Evolutionary conservation across 2,329 filamentous ascomycete species (phyloP).

Genomic region (Diplodia intermedia): DNA sequence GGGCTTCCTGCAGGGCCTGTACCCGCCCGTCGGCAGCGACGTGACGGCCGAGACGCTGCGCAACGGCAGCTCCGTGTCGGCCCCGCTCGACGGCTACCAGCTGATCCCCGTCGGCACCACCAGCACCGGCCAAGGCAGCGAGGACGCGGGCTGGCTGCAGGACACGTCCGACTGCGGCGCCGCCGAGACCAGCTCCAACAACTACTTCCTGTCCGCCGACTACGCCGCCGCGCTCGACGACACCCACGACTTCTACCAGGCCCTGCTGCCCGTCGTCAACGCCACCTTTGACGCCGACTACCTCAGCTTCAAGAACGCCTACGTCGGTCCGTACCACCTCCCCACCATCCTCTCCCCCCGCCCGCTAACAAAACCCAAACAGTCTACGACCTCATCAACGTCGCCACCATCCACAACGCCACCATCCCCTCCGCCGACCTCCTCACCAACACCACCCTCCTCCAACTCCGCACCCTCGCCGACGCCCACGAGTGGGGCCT

Average conservation of each 20-base stretch:
- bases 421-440: conserved; percentile 63
- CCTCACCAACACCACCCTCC: conserved; percentile 67
- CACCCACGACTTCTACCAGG: conserved; percentile 62
- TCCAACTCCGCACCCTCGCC: conserved; percentile 74
- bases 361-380: conserved; percentile 12
- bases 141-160: conserved; percentile 65
- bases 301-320: conserved; percentile 68
- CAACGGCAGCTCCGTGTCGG: conserved; percentile 70
- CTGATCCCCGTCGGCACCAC: conserved; percentile 76
- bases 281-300: conserved; percentile 56
- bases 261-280: conserved; percentile 60
- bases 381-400: conserved; percentile 69
- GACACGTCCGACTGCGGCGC: conserved; percentile 62
- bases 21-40: conserved; percentile 71
- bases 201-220: conserved; percentile 61
- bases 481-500: conserved; percentile 82
- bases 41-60: conserved; percentile 67
- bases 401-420: conserved; percentile 68
- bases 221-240: conserved; percentile 57
- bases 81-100: conserved; percentile 82
- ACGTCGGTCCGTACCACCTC: conserved; percentile 61
- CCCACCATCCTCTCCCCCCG: conserved; percentile 9
- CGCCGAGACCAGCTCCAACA: conserved; percentile 64
- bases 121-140: conserved; percentile 63
- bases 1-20: conserved; percentile 84